Base-by-base conservation (phyloP, 257 asterid genomes). In the Plantago elongata region DNA sequence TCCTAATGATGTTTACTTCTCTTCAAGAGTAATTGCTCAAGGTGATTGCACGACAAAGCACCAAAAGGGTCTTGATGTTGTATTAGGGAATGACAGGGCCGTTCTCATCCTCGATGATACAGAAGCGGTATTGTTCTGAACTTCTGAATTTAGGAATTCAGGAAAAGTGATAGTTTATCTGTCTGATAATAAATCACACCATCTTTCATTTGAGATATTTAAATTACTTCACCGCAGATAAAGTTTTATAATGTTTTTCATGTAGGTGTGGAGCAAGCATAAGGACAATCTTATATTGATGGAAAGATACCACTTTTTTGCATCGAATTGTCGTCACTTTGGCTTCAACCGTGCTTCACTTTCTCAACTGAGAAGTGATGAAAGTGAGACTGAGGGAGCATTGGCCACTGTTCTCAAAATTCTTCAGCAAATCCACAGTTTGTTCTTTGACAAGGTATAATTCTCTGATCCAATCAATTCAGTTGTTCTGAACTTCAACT, bases 31-130 rank as follows among this genome's bases (percentile, higher is more conserved):
- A 65, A 92, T 92, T 68, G 96, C 96, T 27, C 97, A 89, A 63
- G 88, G 82, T 57, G 95, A 92, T 77, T 81, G 88, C 71, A 92
- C 97, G 4, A 82, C 73, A 74, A 82, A 79, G 75, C 75, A 81
- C 70, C 91, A 89, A 44, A 92, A 92, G 70, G 96, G 95, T 16
- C 97, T 92, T n/a, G 99, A 92, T 74, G 69, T 92, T 62, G 91
- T 92, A 77, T 51, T 89, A 77, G 97, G 96, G 64, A 86, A 85
- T 72, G 97, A 87, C 75, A 89, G 85, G 67, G 86, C 85, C 38
- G 95, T 82, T 50, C 60, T 92, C 78, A 92, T 92, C 74, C 94
- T 92, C 55, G 99, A 92, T 72, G 99, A 92, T 72, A 92, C 99
- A 43, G 96, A 92, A 77, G 78, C 65, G 81, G 99, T 92, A 81